phyloP scores from a whole-genome alignment of 352 stramenopile species.

The Phytopythium delawarense region DNA sequence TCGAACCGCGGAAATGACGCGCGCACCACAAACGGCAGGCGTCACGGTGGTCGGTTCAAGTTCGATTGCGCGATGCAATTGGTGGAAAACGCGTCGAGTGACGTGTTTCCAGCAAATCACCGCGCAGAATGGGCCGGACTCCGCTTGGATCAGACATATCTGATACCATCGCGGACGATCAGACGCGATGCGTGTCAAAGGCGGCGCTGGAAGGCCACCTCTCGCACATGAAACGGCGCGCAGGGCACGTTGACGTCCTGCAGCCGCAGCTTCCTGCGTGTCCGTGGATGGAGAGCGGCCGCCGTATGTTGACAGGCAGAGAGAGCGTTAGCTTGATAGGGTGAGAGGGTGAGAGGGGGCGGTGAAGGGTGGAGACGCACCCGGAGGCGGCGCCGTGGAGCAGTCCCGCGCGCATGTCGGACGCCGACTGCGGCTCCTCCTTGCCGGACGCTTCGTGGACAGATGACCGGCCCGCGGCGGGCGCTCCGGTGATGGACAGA shows the following conservation, averaged over 20 bases:
- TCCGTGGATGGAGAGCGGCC: background rate
- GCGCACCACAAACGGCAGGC: constrained; percentile 9
- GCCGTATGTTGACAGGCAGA: background rate
- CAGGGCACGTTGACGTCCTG: constrained; percentile 48
- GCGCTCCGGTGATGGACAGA: constrained; percentile 13
- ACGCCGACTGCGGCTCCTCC: constrained; percentile 9
- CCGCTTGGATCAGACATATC: background rate
- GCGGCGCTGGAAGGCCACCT: constrained; percentile 61
- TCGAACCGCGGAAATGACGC: constrained; percentile 7
- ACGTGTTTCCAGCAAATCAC: constrained; percentile 18
- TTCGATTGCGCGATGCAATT: constrained; percentile 18
- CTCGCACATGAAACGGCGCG: constrained; percentile 62
- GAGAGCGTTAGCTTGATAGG: background rate
- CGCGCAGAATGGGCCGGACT: background rate
- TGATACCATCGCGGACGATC: background rate
- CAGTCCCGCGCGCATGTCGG: constrained; percentile 24
- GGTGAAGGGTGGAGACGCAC: constrained; percentile 19
- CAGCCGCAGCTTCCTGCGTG: constrained; percentile 46
- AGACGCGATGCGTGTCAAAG: constrained; percentile 22
- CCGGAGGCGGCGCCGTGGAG: constrained; percentile 49
- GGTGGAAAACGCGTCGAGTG: constrained; percentile 15
- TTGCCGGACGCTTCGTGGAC: background rate
- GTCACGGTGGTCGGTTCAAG: background rate
- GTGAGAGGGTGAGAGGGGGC: background rate
- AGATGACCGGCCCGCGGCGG: background rate